Evolutionary conservation across 2,329 filamentous ascomycete genomes (phyloP).

Genomic region (Alternaria solani): DNA sequence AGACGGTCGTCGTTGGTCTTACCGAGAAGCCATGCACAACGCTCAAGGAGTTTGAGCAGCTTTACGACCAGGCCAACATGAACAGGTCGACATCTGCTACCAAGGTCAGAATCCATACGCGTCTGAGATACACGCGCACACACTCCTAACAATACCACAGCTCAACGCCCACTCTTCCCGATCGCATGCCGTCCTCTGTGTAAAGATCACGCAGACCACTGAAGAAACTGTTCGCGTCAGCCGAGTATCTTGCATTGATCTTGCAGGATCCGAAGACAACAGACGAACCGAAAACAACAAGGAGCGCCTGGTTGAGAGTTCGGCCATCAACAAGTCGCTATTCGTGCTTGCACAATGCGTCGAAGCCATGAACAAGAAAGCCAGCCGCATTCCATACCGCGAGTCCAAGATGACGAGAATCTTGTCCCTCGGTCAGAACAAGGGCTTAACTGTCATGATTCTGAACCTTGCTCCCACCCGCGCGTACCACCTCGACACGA

Average conservation of each 20-base stretch:
- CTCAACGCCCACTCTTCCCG: slow-evolving; percentile 90
- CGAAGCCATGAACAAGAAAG: slow-evolving; percentile 84
- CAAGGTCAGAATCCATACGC: slow-evolving; percentile 61
- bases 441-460: slow-evolving; percentile 95
- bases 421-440: slow-evolving; percentile 89
- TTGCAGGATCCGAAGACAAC: slow-evolving; percentile 96
- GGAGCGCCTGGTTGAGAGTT: slow-evolving; percentile 91
- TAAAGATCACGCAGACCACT: slow-evolving; percentile 82
- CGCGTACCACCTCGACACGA: slow-evolving; percentile 90
- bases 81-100: slow-evolving; percentile 90
- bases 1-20: slow-evolving; percentile 85
- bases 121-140: neutral
- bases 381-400: slow-evolving; percentile 83
- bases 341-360: slow-evolving; percentile 96
- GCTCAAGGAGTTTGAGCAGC: slow-evolving; percentile 85
- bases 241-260: slow-evolving; percentile 90
- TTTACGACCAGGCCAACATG: slow-evolving; percentile 92
- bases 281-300: slow-evolving; percentile 92
- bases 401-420: slow-evolving; percentile 99
- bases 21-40: slow-evolving; percentile 83
- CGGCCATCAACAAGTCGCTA: slow-evolving; percentile 96
- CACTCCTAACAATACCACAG: slow-evolving; percentile 43
- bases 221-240: slow-evolving; percentile 73
- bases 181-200: slow-evolving; percentile 88
- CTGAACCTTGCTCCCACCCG: slow-evolving; percentile 90